Base-by-base conservation (phyloP, 2,329 filamentous ascomycete genomes). In the Eurotiales sp. region DNA sequence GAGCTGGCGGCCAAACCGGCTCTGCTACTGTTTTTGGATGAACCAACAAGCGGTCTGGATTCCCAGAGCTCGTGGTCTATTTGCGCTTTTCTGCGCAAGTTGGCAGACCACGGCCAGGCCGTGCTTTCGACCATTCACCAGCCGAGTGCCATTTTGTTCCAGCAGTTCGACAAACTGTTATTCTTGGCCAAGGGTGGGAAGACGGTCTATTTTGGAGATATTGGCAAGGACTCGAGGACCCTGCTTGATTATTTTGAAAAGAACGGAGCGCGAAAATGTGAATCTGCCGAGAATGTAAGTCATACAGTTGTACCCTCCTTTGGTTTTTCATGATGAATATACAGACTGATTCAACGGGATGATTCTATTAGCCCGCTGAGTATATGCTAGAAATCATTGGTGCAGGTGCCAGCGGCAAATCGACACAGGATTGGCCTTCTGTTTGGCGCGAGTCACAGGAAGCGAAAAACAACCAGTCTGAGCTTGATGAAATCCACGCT, bases 71-170 rank as follows among this genome's bases (percentile, higher is more conserved):
- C 90, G 1, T 96, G 88, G 89, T 86, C 89, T 56, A 95, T 96
- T 63, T 79, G 88, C 46, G 83, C 86, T 59, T 80, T 96, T 19
- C 79, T 96, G 34, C 85, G 92, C 68, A 95, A 92, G 72, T 77
- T 96, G 30, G 88, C 90, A 59, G 87, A 92, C 67, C 85, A 82
- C 52, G 91, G 91, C 8, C 89, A 93, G 67, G 90, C 91, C 21
- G 86, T 96, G 63, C 81, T 96, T 12, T 95, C 89, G 71, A 96
- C 91, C 0, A 95, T 96, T 55, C 91, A 96, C 67, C 91, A 96
- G 67, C 91, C 91, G 12, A 92, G 88, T 11, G 89, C 90, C 34
- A 88, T 95, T 75, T 77, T 96, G 42, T 95, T 96, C 75, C 87
- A 95, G 67, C 83, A 88, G 53, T 96, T 85, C 44, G 83, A 86